Base-by-base conservation (phyloP, 768 basidiomycete species). In the Suillus subalutaceus region DNA sequence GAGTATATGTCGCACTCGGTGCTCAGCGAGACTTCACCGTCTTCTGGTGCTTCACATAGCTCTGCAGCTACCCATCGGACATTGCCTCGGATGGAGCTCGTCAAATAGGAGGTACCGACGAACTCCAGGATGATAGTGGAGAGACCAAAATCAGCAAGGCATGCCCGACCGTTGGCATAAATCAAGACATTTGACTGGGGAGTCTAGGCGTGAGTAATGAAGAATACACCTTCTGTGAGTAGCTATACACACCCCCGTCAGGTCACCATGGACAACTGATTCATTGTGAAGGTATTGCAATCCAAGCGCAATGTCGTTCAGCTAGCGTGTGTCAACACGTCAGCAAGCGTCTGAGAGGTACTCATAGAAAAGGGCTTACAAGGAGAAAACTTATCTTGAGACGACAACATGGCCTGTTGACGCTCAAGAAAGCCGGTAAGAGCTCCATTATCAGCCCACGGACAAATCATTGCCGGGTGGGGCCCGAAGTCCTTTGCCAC, bases 41-140 rank as follows among this genome's bases (percentile, higher is more conserved):
- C 40, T 8, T 37, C 37, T 7, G 20, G 6, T n/a, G 56, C 20
- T 16, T 43, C 46, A 65, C 78, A 83, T 1, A 83, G 68, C 13
- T 78, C 72, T 0, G 83, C 75, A 66, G 84, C 85, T n/a, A 83
- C 80, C 77, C 84, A 86, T 3, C 81, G 79, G 35, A 84, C 74
- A 18, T 77, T 78, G 4, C 84, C 85, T 37, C 72, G 67, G 38
- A 77, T 57, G 20, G 55, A 32, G 74, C 81, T 81, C 20, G 74
- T 76, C 56, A 73, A 70, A 26, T 68, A 75, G 37, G 70, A 70
- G 72, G 74, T 7, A 26, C 75, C 72, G 38, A 77, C 71, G 63
- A 79, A 72, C 63, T 81, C 79, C n/a, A 72, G 71, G 18, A 79
- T 71, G 60, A 82, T 76, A 38, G 68, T 80, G n/a, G 81, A 83